These are phyloP conservation scores for Gynandropsis gynandra DNA, from an alignment of 345 rosid genomes.

Conservation along the genomic window DNA sequence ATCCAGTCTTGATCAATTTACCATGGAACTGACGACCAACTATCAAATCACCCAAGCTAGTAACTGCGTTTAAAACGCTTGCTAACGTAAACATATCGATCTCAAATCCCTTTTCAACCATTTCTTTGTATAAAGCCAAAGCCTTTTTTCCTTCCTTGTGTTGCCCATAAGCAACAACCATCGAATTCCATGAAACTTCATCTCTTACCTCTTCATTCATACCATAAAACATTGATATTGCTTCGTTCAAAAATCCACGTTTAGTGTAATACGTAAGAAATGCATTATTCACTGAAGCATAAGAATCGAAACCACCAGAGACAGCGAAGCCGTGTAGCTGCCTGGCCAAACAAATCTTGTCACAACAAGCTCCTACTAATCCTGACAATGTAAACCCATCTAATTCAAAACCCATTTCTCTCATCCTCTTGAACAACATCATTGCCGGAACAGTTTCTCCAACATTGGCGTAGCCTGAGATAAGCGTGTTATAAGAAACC, in stretches of 20 bases:
- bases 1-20: conserved; percentile 57
- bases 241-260: conserved; percentile 56
- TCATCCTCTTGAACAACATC: conserved; percentile 48
- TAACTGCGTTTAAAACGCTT: conserved; percentile 69
- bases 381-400: conserved; percentile 84
- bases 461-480: conserved; percentile 60
- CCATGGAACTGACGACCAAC: conserved; percentile 83
- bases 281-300: conserved; percentile 66
- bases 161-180: conserved; percentile 87
- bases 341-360: conserved; percentile 36
- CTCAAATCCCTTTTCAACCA: conserved; percentile 43
- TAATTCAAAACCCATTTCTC: conserved; percentile 38
- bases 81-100: conserved; percentile 79
- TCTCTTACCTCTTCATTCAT: conserved; percentile 52
- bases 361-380: conserved; percentile 50
- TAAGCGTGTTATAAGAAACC: conserved; percentile 74
- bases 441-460: conserved; percentile 40
- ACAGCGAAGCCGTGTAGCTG: conserved; percentile 65
- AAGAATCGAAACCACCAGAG: conserved; percentile 51
- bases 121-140: conserved; percentile 55
- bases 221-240: conserved; percentile 46
- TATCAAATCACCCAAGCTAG: conserved; percentile 41
- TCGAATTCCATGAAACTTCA: conserved; percentile 91
- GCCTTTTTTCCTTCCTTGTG: conserved; percentile 63
- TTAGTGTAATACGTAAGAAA: conserved; percentile 61